Evolutionary conservation across 768 basidiomycete genomes (phyloP).

Genomic region (Kwoniella botswanensis): DNA sequence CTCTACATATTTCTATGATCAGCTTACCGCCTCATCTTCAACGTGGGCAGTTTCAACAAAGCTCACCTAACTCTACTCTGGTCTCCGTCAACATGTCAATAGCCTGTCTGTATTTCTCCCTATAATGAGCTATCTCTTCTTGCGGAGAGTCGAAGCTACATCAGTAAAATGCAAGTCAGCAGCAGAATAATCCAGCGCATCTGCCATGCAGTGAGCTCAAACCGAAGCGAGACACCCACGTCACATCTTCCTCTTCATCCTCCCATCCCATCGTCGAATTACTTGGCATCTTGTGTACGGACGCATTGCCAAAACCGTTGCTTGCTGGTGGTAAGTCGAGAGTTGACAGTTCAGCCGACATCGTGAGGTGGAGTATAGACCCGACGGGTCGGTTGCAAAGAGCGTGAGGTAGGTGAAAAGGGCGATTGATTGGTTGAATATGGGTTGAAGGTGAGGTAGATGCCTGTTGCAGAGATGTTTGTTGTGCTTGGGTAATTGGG

Average conservation of each 20-base stretch:
- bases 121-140: slow-evolving; percentile 47
- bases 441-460: neutral
- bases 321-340: slow-evolving; percentile 10
- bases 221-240: slow-evolving; percentile 31
- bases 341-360: slow-evolving; percentile 21
- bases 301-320: slow-evolving; percentile 17
- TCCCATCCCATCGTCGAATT: slow-evolving; percentile 39
- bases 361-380: neutral
- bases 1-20: slow-evolving; percentile 32
- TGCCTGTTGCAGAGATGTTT: no score
- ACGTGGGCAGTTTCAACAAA: no score
- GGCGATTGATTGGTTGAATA: neutral
- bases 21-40: no score
- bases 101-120: slow-evolving; percentile 46
- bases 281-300: slow-evolving; percentile 42
- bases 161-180: neutral
- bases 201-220: no score
- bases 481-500: neutral
- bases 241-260: slow-evolving; percentile 40
- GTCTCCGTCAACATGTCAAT: slow-evolving; percentile 52
- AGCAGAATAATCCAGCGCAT: no score
- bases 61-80: slow-evolving; percentile 51
- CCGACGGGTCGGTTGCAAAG: neutral
- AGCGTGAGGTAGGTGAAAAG: neutral
- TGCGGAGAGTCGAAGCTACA: slow-evolving; percentile 48